Conservation (phyloP, 371 early-diverging fungal genomes). For the Circinella umbellata region DNA sequence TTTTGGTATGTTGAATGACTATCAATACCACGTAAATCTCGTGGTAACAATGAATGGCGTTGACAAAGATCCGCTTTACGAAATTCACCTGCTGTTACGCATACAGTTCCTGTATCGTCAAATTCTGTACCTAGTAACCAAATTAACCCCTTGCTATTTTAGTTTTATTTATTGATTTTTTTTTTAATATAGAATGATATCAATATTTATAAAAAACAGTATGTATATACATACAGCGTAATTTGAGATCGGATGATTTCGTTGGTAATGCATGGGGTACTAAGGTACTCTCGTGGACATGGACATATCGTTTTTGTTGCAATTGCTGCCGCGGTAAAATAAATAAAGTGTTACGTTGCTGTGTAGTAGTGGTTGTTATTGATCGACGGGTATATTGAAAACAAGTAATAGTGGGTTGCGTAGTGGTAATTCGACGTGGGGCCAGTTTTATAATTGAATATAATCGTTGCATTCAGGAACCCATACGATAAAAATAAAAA, state of each 20-base stretch:
- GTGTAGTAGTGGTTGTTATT: background rate
- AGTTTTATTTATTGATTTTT: too few relatives aligned
- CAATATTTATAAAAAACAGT: too few relatives aligned
- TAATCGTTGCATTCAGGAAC: slow-evolving; percentile 1
- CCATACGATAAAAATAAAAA: background rate
- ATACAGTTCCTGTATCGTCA: slow-evolving; percentile 72
- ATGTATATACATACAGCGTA: slow-evolving; percentile 10
- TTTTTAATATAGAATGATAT: too few relatives aligned
- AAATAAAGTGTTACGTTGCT: background rate
- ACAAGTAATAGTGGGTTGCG: background rate
- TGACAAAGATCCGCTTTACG: slow-evolving; percentile 78
- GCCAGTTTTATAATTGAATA: background rate
- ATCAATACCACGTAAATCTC: slow-evolving; percentile 84
- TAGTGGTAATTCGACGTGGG: background rate
- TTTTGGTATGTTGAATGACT: slow-evolving; percentile 78
- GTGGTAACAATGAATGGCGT: slow-evolving; percentile 75
- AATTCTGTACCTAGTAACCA: slow-evolving; percentile 71
- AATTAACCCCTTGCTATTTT: background rate
- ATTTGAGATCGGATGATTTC: slow-evolving; percentile 4
- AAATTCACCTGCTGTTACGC: slow-evolving; percentile 77
- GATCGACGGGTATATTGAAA: background rate
- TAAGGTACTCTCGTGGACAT: background rate
- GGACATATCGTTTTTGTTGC: background rate
- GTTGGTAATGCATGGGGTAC: background rate
- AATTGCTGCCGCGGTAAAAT: background rate